These are phyloP conservation scores for Picochlorum sp. DNA, from an alignment of 139 green algal genomes.

Conservation along the genomic window DNA sequence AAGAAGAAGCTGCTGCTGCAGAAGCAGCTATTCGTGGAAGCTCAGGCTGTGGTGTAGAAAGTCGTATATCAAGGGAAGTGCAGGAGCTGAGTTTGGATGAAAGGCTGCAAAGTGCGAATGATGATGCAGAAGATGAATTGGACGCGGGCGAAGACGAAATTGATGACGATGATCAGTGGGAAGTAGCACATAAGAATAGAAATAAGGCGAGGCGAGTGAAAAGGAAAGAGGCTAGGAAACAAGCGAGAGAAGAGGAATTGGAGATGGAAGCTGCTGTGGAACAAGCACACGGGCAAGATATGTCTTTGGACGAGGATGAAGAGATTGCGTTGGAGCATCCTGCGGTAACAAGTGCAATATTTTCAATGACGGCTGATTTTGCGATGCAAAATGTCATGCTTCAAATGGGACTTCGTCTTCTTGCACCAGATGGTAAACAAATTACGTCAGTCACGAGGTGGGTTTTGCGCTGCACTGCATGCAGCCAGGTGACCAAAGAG, in stretches of 20 bases:
- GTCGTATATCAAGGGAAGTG: constrained; percentile 22
- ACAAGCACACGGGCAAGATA: constrained; percentile 2
- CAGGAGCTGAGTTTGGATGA: constrained; percentile 28
- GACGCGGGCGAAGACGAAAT: constrained; percentile 2
- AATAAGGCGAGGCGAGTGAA: constrained; percentile 19
- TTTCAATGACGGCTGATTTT: constrained; percentile 79
- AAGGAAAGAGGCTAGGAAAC: not conserved
- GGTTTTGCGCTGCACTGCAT: constrained; percentile 79
- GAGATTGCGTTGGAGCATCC: not conserved
- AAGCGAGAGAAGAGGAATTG: not conserved
- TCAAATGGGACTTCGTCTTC: constrained; percentile 78
- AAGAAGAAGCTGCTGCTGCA: constrained; percentile 38
- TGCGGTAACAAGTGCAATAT: constrained; percentile 28
- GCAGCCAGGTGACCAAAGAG: constrained; percentile 40
- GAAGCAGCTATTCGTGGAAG: constrained; percentile 4
- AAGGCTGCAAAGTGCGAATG: not conserved
- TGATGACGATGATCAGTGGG: constrained; percentile 23
- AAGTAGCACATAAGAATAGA: constrained; percentile 29
- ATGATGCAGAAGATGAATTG: not conserved
- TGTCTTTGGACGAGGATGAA: not conserved
- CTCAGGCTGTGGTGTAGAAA: constrained; percentile 4
- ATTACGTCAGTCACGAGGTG: constrained; percentile 56
- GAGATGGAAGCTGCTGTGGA: constrained; percentile 1
- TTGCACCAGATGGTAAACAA: constrained; percentile 60
- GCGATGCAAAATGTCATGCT: constrained; percentile 95